A percentile compares a stretch with the other conserved stretches of the same genome.
These are phyloP conservation scores for Malbranchea cinnamomea DNA, from an alignment of 2,329 filamentous ascomycete species.

Conservation along the genomic window DNA sequence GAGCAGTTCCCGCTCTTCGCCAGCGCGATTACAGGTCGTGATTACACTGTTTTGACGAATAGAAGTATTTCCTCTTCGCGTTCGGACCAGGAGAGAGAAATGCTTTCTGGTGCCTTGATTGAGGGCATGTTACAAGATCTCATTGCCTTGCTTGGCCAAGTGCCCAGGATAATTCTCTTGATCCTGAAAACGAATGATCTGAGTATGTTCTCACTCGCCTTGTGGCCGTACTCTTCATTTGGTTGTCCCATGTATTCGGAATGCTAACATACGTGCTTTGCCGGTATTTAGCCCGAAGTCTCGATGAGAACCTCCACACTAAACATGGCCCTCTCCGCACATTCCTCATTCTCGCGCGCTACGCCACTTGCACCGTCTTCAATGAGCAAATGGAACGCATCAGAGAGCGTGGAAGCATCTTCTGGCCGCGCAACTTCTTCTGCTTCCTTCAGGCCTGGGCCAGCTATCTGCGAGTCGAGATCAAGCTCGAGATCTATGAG, in stretches of 20 bases:
- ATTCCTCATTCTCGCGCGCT: conserved; percentile 50
- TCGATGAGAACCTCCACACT: conserved; percentile 66
- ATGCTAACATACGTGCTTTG: background rate
- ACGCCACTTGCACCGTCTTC: conserved; percentile 47
- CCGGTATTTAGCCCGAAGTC: conserved; percentile 52
- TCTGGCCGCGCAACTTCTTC: conserved; percentile 38
- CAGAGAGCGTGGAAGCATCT: conserved; percentile 32
- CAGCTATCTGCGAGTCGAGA: conserved; percentile 39
- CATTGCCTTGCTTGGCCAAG: conserved; percentile 72
- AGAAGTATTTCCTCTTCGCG: conserved; percentile 44
- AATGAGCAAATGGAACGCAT: conserved; percentile 42
- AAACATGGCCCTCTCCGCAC: conserved; percentile 43
- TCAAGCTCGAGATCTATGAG: conserved; percentile 46
- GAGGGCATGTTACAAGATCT: conserved; percentile 81
- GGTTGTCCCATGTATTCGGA: conserved; percentile 7
- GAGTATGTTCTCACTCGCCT: conserved; percentile 34
- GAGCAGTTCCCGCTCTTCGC: conserved; percentile 91
- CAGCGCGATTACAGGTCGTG: conserved; percentile 86
- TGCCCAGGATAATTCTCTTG: conserved; percentile 80
- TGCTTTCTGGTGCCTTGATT: conserved; percentile 69
- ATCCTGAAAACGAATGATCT: conserved; percentile 98
- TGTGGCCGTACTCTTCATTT: background rate
- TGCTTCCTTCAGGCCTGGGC: conserved; percentile 38
- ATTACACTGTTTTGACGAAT: conserved; percentile 59
- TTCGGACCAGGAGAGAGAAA: conserved; percentile 63